phyloP scores from a whole-genome alignment of 2,329 filamentous ascomycete genomes.

The Pestalotiopsis sp. region DNA sequence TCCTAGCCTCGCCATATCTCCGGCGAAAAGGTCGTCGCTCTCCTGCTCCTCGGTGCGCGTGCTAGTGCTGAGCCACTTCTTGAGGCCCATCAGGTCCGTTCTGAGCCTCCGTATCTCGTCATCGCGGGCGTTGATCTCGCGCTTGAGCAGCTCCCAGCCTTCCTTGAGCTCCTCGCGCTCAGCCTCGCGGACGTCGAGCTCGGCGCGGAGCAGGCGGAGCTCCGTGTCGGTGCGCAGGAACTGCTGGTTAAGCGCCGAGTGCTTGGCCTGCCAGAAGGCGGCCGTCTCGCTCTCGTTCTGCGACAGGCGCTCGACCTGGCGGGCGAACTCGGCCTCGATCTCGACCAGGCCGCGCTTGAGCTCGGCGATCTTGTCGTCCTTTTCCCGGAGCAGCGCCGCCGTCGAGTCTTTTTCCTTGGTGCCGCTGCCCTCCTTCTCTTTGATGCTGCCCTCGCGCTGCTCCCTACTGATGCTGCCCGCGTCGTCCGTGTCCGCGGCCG shows the following conservation, averaged over 20 bases:
- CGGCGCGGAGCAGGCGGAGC: conserved; percentile 51
- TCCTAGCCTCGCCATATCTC: conserved; percentile 62
- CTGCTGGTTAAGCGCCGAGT: conserved; percentile 54
- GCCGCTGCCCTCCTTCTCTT: conserved; percentile 21
- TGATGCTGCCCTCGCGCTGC: conserved; percentile 13
- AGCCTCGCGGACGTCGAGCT: conserved; percentile 49
- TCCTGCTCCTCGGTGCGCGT: conserved; percentile 63
- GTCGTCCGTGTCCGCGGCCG: conserved; percentile 29
- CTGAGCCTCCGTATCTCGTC: conserved; percentile 58
- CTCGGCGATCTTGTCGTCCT: conserved; percentile 54
- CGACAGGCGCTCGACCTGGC: conserved; percentile 55
- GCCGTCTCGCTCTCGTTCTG: conserved; percentile 58
- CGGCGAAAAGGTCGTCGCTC: conserved; percentile 68
- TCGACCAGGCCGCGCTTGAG: conserved; percentile 55
- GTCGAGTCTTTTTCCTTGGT: conserved; percentile 19
- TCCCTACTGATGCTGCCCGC: conserved; percentile 23
- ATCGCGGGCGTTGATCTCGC: conserved; percentile 52
- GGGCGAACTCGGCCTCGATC: conserved; percentile 57
- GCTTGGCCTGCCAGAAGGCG: conserved; percentile 60
- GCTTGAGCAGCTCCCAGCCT: conserved; percentile 49
- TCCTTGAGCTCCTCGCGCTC: conserved; percentile 53
- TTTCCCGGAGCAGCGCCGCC: conserved; percentile 40
- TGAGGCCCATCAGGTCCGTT: conserved; percentile 66
- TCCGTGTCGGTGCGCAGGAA: conserved; percentile 55
- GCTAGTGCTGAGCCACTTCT: conserved; percentile 71